Evolutionary conservation across 768 basidiomycete species (phyloP).

Genomic region (Stropharia rugosoannulata): DNA sequence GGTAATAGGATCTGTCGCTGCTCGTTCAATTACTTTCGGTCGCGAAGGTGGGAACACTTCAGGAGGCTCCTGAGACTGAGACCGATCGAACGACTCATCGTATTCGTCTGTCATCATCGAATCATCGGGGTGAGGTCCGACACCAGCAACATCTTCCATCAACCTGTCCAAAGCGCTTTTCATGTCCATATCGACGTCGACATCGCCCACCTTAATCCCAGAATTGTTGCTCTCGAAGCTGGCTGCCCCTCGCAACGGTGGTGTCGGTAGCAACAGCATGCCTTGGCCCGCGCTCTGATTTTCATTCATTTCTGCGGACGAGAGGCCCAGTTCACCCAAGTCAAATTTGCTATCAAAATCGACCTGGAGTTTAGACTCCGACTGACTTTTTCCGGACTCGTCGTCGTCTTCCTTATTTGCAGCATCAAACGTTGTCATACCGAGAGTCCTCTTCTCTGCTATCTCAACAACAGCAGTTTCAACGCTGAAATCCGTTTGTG

Average conservation of each 20-base stretch:
- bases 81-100: slow-evolving; percentile 36
- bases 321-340: slow-evolving; percentile 33
- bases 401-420: slow-evolving; percentile 20
- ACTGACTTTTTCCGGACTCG: slow-evolving; percentile 31
- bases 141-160: slow-evolving; percentile 66
- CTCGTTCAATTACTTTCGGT: slow-evolving; percentile 41
- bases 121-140: slow-evolving; percentile 36
- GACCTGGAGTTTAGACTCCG: slow-evolving; percentile 31
- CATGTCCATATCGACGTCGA: slow-evolving; percentile 69
- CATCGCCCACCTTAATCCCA: slow-evolving; percentile 43
- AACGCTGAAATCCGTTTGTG: slow-evolving; percentile 41
- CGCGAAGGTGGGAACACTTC: slow-evolving; percentile 12
- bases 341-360: slow-evolving; percentile 52
- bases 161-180: slow-evolving; percentile 70
- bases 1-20: slow-evolving; percentile 51
- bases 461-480: slow-evolving; percentile 50
- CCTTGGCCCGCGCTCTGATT: slow-evolving; percentile 7
- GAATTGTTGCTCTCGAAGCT: slow-evolving; percentile 27
- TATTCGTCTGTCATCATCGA: slow-evolving; percentile 42
- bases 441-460: slow-evolving; percentile 39
- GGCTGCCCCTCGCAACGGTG: slow-evolving; percentile 9
- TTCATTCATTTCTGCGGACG: slow-evolving; percentile 17
- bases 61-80: slow-evolving; percentile 22
- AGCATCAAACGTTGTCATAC: slow-evolving; percentile 15
- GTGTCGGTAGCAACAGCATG: background rate